Percentiles rank a stretch among this genome's conserved stretches.
Conservation (phyloP, 2,329 filamentous ascomycete genomes). For the Calonectria hawksworthii region DNA sequence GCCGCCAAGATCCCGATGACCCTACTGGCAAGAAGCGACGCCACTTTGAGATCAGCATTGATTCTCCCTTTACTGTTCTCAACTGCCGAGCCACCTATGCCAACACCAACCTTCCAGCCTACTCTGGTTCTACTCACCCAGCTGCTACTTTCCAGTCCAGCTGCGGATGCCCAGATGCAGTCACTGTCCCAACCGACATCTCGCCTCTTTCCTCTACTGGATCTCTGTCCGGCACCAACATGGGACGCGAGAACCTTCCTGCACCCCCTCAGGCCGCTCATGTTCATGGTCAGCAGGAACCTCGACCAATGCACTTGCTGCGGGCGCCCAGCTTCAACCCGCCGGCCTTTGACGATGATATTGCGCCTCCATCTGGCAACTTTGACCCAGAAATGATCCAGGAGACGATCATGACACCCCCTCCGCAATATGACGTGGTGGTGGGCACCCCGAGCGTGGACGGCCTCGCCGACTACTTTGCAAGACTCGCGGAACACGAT, state of each 20-base stretch:
- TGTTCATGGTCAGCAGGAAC: slow-evolving; percentile 49
- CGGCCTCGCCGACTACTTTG: slow-evolving; percentile 88
- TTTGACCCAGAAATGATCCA: slow-evolving; percentile 37
- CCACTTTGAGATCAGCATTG: slow-evolving; percentile 96
- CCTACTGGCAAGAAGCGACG: slow-evolving; percentile 79
- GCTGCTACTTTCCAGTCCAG: slow-evolving; percentile 59
- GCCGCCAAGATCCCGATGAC: slow-evolving; percentile 84
- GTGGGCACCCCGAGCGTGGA: slow-evolving; percentile 78
- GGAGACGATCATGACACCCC: slow-evolving; percentile 76
- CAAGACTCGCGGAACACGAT: slow-evolving; percentile 75
- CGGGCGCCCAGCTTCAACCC: slow-evolving; percentile 90
- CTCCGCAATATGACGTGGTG: slow-evolving; percentile 86
- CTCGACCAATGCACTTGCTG: slow-evolving; percentile 86
- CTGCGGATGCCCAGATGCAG: slow-evolving; percentile 68
- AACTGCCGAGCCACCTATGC: slow-evolving; percentile 94
- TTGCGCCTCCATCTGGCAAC: slow-evolving; percentile 53
- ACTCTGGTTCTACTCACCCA: slow-evolving; percentile 69
- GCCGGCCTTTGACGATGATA: slow-evolving; percentile 86
- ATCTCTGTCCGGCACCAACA: slow-evolving; percentile 59
- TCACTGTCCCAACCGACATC: slow-evolving; percentile 69
- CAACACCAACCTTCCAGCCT: slow-evolving; percentile 88
- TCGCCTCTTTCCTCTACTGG: slow-evolving; percentile 76
- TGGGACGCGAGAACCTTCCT: slow-evolving; percentile 53
- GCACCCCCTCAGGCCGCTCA: slow-evolving; percentile 71
- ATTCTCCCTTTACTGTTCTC: slow-evolving; percentile 93